phyloP scores from a whole-genome alignment of 768 basidiomycete species.

The Cystofilobasidium capitatum region DNA sequence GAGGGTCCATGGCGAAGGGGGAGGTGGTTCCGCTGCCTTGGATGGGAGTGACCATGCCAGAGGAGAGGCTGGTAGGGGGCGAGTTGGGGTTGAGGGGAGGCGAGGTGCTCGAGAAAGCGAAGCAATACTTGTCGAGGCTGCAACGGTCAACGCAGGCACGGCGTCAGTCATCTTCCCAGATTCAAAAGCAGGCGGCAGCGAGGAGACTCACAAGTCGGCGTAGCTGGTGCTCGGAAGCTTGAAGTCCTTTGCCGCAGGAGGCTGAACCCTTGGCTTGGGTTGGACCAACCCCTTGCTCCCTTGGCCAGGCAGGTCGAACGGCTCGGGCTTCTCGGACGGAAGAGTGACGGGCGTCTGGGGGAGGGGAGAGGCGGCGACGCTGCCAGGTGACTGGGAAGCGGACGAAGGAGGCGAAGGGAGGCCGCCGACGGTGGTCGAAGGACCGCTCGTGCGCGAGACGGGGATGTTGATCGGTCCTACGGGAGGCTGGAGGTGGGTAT shows the following conservation, averaged over 20 bases:
- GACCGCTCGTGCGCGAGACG: neutral
- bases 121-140: conserved; percentile 25
- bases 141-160: neutral
- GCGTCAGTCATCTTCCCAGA: neutral
- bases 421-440: neutral
- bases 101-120: conserved; percentile 8
- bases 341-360: conserved; percentile 6
- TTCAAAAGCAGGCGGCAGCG: neutral
- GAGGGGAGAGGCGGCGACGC: conserved; percentile 1
- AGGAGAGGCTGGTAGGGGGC: neutral
- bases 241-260: conserved; percentile 5
- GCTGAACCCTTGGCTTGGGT: neutral
- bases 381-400: conserved; percentile 16
- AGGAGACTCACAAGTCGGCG: conserved; percentile 20
- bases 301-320: conserved; percentile 10
- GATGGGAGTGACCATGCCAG: neutral
- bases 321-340: neutral
- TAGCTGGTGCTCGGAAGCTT: conserved; percentile 18
- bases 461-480: neutral
- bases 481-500: neutral
- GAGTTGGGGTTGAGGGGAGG: neutral
- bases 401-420: conserved; percentile 8
- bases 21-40: neutral
- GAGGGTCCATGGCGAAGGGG: neutral
- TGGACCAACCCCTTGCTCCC: neutral